Base-by-base conservation (phyloP, 2,329 filamentous ascomycete species). In the Claviceps sp. region DNA sequence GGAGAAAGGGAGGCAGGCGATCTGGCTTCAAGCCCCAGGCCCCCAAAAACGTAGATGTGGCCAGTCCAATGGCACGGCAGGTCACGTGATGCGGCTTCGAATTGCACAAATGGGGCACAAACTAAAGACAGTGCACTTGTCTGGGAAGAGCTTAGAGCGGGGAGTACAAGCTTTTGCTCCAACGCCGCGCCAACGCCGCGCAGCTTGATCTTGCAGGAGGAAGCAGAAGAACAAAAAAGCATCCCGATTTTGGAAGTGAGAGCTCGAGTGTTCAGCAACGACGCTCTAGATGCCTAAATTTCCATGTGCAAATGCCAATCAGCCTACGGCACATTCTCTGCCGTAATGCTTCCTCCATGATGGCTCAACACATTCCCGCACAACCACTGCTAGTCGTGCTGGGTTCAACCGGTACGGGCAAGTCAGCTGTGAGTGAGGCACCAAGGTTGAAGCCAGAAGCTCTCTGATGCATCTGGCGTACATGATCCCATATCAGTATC, bases 401-500 rank as follows among this genome's bases (percentile, higher is more conserved):
- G 48, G 91, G 91, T 59, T 87, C 90, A 47, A 97, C 91, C 10
- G 91, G 90, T 53, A 96, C 90, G 1, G 91, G 91, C 56, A 95
- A 95, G 70, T 95, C 89, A 41, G 85, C 94, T 73, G 89, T 94
- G 74, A 62, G 72, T 56, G 34, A 45, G 48, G 17, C 48, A 24
- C n/a, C 48, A 38, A 8, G 22, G 30, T 11, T 30, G 8, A 34
- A 34, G 30, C 30, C 30, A 34, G 30, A 34, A 34, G 30, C 30
- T 34, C 30, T 34, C 45, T 37, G 7, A 37, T 34, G 7, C 26
- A 17, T 34, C 7, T 17, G 43, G 14, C 43, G 22, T 24, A 13
- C 8, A 22, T 14, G 14, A 34, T 46, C 44, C 19, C n/a, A 11
- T 34, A 34, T 34, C 10, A 34, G 10, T 34, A 34, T 34, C 11